Base-by-base conservation (phyloP, 164 flowering plant species). In the Sedum album region DNA sequence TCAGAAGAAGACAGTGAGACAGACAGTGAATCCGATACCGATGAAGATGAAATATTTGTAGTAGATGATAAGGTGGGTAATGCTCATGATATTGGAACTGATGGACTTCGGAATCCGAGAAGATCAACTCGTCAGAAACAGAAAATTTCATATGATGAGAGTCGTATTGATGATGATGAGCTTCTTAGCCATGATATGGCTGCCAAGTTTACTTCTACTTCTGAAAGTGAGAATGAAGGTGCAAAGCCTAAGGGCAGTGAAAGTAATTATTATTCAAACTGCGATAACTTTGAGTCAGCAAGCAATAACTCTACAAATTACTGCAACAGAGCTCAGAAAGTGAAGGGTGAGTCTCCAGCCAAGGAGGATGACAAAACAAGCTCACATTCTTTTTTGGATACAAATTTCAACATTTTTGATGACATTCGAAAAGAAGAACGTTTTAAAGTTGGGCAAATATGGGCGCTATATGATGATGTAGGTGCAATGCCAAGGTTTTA, bases 401-500 rank as follows among this genome's bases (percentile, higher is more conserved):
- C 95, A 26, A 90, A 91, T 7, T 89, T 91, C 66, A 68, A 69
- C 68, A 83, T 85, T 69, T 94, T 94, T 64, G 96, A 88, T 31
- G 73, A 73, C 61, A 71, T 64, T 41, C 82, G 87, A 76, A 66
- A 70, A 57, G 81, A 74, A 68, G 75, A 69, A 2, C 69, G 78
- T 60, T 88, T 94, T 76, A 28, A 31, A 38, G 73, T 49, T 9
- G 93, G 87, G 33, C 97, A 94, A 78, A 68, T 83, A 5, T 94
- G 99, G 99, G 96, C 96, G 60, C 26, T 74, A 49, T 94, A 86
- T 82, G 99, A 91, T 78, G 70, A 73, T 35, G 2, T 60, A 21
- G 91, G 83, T 82, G 89, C 82, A 44, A 87, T 91, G 97, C 99
- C 99, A 23, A 81, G 99, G 73, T 90, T 76, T 73, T 94, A 91